These are phyloP conservation scores for Annulohypoxylon nitens DNA, from an alignment of 495 filamentous ascomycete species.

Conservation along the genomic window DNA sequence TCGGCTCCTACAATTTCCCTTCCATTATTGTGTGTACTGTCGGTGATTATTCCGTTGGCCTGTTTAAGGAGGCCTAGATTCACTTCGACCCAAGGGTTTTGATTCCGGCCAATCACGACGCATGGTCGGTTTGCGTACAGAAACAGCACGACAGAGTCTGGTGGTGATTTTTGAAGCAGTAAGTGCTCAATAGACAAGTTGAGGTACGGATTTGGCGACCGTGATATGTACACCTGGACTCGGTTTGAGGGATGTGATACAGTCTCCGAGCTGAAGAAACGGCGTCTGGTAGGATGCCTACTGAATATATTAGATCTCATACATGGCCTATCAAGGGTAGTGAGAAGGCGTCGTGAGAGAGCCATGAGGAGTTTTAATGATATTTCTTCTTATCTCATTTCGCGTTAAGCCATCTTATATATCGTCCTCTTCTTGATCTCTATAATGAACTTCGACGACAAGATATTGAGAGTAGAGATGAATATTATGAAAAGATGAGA, in stretches of 20 bases:
- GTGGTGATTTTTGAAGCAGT: constrained; percentile 78
- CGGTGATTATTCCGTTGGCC: background rate
- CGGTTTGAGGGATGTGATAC: constrained; percentile 45
- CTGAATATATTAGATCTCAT: constrained; percentile 8
- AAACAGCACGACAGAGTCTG: constrained; percentile 81
- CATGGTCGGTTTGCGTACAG: constrained; percentile 88
- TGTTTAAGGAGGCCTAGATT: constrained; percentile 71
- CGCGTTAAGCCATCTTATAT: background rate
- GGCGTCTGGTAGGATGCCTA: constrained; percentile 1
- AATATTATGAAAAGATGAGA: constrained; percentile 7
- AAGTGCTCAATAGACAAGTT: constrained; percentile 97
- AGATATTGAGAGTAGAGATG: constrained; percentile 9
- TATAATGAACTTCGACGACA: background rate
- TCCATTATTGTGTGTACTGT: constrained; percentile 4
- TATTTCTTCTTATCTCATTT: constrained; percentile 7
- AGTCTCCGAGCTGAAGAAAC: constrained; percentile 43
- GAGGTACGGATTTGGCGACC: constrained; percentile 79
- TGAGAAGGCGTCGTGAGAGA: constrained; percentile 36
- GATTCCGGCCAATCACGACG: constrained; percentile 93
- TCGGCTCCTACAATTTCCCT: constrained; percentile 10
- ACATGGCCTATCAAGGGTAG: constrained; percentile 9
- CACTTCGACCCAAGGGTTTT: constrained; percentile 96
- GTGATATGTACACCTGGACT: constrained; percentile 80
- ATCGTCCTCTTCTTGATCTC: background rate
- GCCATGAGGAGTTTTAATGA: constrained; percentile 29